Evolutionary conservation across 2,329 filamentous ascomycete species (phyloP).

Genomic region (Alternaria metachromatica): DNA sequence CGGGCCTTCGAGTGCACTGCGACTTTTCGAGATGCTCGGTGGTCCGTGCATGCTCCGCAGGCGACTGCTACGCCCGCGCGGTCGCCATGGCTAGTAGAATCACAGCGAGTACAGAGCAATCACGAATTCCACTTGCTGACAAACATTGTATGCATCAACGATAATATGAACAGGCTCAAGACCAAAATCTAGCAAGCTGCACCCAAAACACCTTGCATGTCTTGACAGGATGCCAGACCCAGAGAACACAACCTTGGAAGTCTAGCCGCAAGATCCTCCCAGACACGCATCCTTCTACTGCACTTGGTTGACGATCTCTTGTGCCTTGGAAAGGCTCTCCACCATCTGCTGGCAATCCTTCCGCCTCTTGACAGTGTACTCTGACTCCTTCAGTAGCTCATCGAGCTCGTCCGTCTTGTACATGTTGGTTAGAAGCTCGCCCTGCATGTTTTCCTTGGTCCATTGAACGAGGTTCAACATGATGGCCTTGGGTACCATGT

Average conservation of each 20-base stretch:
- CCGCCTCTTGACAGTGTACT: conserved; percentile 91
- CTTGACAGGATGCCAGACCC: conserved; percentile 22
- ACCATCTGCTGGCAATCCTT: conserved; percentile 99
- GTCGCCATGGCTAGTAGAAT: neutral
- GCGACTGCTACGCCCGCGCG: neutral
- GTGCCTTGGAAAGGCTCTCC: conserved; percentile 85
- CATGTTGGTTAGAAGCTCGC: conserved; percentile 95
- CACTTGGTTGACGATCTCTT: conserved; percentile 90
- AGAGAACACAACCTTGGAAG: conserved; percentile 15
- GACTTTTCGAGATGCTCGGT: conserved; percentile 36
- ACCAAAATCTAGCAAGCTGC: conserved; percentile 21
- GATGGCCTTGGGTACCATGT: conserved; percentile 99
- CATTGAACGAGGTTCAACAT: conserved; percentile 97
- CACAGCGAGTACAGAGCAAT: neutral
- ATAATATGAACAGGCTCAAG: conserved; percentile 19
- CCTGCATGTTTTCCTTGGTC: conserved; percentile 98
- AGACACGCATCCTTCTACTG: conserved; percentile 31
- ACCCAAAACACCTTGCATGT: conserved; percentile 26
- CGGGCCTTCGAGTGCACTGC: conserved; percentile 19
- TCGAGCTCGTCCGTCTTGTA: conserved; percentile 91
- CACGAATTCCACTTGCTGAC: neutral
- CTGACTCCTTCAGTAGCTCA: conserved; percentile 94
- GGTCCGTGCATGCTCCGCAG: conserved; percentile 15
- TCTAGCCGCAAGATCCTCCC: conserved; percentile 10
- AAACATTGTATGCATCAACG: conserved; percentile 11